Evolutionary conservation across 352 stramenopile species (phyloP), one percentile per base, ranked within the genome.

Genomic region (Phytophthora fragariaefolia): DNA sequence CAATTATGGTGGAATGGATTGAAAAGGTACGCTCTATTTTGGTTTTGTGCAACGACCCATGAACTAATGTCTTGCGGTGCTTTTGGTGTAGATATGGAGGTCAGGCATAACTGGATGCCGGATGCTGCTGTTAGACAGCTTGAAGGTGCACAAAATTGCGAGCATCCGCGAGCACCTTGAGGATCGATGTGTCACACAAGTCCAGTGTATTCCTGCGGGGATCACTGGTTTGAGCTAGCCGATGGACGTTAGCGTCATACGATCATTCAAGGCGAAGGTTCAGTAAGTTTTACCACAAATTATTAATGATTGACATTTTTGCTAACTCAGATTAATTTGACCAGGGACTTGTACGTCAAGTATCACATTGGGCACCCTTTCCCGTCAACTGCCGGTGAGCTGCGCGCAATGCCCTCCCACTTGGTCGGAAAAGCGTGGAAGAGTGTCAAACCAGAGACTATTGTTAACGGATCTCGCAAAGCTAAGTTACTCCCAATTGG

Each of bases 141-240:
- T 51, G 3, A 61, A 61, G 23, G 54, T 61, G 1, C 54, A 61
- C 26, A 53, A 52, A 15, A 61, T 61, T 26, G 24, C n/a, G 3
- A 52, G 38, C 27, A 45, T 61, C 7, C 15, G 54, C 1, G n/a
- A 61, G n/a, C 2, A 22, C 3, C 26, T 53, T 1, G 24, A 61
- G 12, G 6, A 17, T 2, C 12, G 47, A 4, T 52, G 42, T 24
- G 6, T 6, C 0, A 62, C 54, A 3, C 54, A 62, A 36, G 27
- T 62, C 8, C 17, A 52, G 24, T 53, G 53, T 12, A 53, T 62
- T n/a, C n/a, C 27, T 13, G n/a, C 54, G 4, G 53, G 36, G 2
- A 23, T 52, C 15, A 60, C 53, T 23, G 38, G 38, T 0, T 6
- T 36, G 12, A 53, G 54, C 6, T 18, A 62, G 12, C 54, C n/a